These are phyloP conservation scores for Fomes fomentarius DNA, from an alignment of 1,284 basidiomycete species.

Conservation along the genomic window DNA sequence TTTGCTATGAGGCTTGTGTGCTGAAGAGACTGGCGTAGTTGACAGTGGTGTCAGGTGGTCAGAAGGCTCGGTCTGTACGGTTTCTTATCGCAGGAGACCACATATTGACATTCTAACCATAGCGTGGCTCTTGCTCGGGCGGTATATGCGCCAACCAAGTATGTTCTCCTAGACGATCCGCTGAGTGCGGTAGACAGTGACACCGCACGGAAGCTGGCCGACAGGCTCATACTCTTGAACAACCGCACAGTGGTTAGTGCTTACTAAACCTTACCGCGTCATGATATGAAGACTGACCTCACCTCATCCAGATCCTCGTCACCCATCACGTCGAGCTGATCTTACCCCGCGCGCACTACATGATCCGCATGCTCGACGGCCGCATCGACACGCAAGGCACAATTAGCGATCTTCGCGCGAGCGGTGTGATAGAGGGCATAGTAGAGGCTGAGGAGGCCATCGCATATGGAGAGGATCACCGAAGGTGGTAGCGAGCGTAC, in stretches of 20 bases:
- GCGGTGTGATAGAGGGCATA: constrained; percentile 62
- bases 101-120: background rate
- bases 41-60: constrained; percentile 63
- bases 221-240: constrained; percentile 63
- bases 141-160: constrained; percentile 66
- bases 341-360: constrained; percentile 67
- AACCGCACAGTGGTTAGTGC: constrained; percentile 67
- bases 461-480: constrained; percentile 34
- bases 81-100: background rate
- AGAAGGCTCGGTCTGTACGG: constrained; percentile 56
- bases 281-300: no score
- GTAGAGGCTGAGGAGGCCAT: constrained; percentile 44
- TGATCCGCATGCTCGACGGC: constrained; percentile 76
- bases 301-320: constrained; percentile 53
- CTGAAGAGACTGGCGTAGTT: no score
- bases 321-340: constrained; percentile 80
- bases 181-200: constrained; percentile 77
- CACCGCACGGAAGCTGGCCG: constrained; percentile 70
- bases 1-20: background rate
- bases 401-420: constrained; percentile 57
- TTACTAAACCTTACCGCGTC: background rate
- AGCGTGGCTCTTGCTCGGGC: constrained; percentile 73
- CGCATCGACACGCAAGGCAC: constrained; percentile 71
- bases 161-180: constrained; percentile 73
- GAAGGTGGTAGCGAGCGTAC: no score